Evolutionary conservation across 495 filamentous ascomycete species (phyloP).

Genomic region (Tuber borchii): DNA sequence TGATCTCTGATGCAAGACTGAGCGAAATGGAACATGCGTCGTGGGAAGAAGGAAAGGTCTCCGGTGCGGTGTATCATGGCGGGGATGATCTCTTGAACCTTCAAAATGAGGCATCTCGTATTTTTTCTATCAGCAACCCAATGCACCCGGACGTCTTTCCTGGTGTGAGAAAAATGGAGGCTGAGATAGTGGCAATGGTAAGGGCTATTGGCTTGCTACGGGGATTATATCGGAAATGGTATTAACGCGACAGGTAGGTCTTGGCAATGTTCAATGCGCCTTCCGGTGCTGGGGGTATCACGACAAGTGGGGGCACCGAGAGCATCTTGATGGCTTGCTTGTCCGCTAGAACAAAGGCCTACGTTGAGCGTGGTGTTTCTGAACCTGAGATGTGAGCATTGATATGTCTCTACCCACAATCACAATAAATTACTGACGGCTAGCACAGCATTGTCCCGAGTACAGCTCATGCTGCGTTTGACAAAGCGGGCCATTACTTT

Average conservation of each 20-base stretch:
- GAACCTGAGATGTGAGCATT: slow-evolving; percentile 83
- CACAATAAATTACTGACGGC: slow-evolving; percentile 30
- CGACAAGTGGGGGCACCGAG: slow-evolving; percentile 89
- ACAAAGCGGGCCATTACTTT: slow-evolving; percentile 91
- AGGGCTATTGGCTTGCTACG: background rate
- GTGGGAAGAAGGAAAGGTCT: slow-evolving; percentile 94
- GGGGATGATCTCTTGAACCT: slow-evolving; percentile 75
- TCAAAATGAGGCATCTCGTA: slow-evolving; percentile 84
- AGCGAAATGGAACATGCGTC: slow-evolving; percentile 82
- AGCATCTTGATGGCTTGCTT: slow-evolving; percentile 93
- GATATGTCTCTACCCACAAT: background rate
- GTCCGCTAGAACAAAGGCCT: slow-evolving; percentile 80
- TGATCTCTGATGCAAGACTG: slow-evolving; percentile 43
- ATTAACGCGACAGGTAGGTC: slow-evolving; percentile 47
- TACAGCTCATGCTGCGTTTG: slow-evolving; percentile 92
- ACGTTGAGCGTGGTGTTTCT: slow-evolving; percentile 71
- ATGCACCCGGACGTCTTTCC: slow-evolving; percentile 98
- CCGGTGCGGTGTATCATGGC: slow-evolving; percentile 93
- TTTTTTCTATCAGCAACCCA: slow-evolving; percentile 95
- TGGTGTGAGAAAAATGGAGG: slow-evolving; percentile 98
- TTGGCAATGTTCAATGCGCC: slow-evolving; percentile 88
- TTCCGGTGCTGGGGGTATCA: slow-evolving; percentile 72
- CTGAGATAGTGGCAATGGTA: slow-evolving; percentile 94
- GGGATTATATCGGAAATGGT: background rate
- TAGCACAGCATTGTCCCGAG: slow-evolving; percentile 74